Percentiles rank a stretch among this genome's conserved stretches.
Conservation (phyloP, 2,329 filamentous ascomycete species). For the Scedosporium dehoogii region DNA sequence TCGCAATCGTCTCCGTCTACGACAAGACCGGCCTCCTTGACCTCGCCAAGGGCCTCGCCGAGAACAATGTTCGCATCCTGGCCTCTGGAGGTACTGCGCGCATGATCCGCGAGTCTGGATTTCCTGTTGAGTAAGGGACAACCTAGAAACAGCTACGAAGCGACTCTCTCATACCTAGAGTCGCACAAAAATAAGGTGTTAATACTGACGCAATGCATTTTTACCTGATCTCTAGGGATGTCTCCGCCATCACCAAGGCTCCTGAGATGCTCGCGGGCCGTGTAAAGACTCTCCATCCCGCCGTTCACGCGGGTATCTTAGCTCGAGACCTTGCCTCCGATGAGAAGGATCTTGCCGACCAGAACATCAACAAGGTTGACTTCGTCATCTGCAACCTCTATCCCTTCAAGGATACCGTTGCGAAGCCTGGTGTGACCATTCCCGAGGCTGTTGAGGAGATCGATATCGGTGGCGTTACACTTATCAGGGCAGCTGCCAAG, state of each 20-base stretch:
- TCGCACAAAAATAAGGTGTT: background rate
- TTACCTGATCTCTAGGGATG: conserved; percentile 52
- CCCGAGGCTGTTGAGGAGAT: conserved; percentile 97
- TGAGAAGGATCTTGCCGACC: conserved; percentile 90
- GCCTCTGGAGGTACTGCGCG: conserved; percentile 92
- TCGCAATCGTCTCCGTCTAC: conserved; percentile 94
- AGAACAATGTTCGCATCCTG: conserved; percentile 84
- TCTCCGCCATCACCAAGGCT: conserved; percentile 92
- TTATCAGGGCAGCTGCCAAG: conserved; percentile 93
- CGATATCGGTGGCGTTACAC: conserved; percentile 93
- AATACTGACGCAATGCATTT: background rate
- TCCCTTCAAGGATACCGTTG: conserved; percentile 96
- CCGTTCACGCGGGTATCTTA: conserved; percentile 83
- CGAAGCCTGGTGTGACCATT: conserved; percentile 94
- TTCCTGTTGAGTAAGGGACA: conserved; percentile 77
- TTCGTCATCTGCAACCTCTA: conserved; percentile 98
- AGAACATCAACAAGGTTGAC: conserved; percentile 92
- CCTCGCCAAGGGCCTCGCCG: conserved; percentile 78
- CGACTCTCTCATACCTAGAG: background rate
- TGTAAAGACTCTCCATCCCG: conserved; percentile 89
- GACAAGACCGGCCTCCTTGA: conserved; percentile 96
- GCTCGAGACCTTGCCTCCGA: conserved; percentile 90
- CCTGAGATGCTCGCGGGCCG: conserved; percentile 89
- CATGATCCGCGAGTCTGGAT: conserved; percentile 93
- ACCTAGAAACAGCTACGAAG: background rate